Percentiles rank a stretch among this genome's conserved stretches.
Conservation (phyloP, 768 basidiomycete genomes). For the Boletus vermiculosoides region DNA sequence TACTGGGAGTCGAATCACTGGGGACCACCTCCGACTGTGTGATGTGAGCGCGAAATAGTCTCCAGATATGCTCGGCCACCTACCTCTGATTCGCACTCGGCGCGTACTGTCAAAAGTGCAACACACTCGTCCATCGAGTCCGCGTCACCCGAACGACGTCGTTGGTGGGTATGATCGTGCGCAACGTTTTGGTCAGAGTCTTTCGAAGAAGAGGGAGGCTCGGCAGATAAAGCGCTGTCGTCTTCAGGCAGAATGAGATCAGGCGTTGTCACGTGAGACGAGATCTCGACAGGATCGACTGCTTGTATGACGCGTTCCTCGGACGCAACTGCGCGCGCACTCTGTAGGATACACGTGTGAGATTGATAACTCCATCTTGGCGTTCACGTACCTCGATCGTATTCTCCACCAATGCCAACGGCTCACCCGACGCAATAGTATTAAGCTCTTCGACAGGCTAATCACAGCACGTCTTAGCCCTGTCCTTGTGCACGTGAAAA, state of each 20-base stretch:
- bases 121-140: slow-evolving; percentile 20
- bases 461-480: not conserved
- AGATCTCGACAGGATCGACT: not conserved
- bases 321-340: not conserved
- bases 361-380: not conserved
- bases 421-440: not conserved
- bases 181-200: not conserved
- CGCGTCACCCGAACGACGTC: not conserved
- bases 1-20: not conserved
- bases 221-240: not conserved
- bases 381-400: not conserved
- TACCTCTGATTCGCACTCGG: slow-evolving; percentile 8
- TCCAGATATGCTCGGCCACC: not conserved
- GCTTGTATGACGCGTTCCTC: not conserved
- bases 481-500: not conserved
- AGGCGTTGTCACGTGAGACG: not conserved
- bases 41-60: slow-evolving; percentile 1
- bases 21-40: slow-evolving; percentile 2
- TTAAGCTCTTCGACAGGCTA: not conserved
- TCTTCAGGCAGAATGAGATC: slow-evolving; percentile 21
- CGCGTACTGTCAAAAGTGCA: slow-evolving; percentile 5
- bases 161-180: not conserved
- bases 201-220: not conserved
- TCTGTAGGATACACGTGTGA: slow-evolving; percentile 3
- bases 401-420: not conserved